Percentiles rank a stretch among this genome's conserved stretches.
These are phyloP conservation scores for Verticillium isaacii DNA, from an alignment of 2,329 filamentous ascomycete species.

Conservation along the genomic window DNA sequence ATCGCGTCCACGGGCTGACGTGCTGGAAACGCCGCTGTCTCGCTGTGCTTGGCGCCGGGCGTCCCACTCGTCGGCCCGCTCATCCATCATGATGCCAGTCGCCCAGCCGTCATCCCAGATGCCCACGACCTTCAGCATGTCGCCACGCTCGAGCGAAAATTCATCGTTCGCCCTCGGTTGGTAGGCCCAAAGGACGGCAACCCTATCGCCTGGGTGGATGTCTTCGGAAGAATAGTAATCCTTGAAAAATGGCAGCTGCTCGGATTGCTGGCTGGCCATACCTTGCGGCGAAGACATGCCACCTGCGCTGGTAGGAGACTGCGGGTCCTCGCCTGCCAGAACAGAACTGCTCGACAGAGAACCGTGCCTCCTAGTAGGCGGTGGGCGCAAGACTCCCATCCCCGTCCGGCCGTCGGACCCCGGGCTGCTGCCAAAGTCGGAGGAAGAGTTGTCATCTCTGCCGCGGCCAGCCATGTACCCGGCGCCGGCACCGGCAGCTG, in stretches of 20 bases:
- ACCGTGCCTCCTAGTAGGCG: conserved; percentile 61
- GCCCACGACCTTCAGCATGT: conserved; percentile 96
- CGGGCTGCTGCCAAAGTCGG: conserved; percentile 67
- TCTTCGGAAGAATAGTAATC: conserved; percentile 98
- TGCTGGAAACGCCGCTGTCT: conserved; percentile 89
- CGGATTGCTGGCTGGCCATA: conserved; percentile 82
- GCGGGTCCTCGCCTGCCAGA: conserved; percentile 64
- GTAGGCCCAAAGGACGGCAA: conserved; percentile 93
- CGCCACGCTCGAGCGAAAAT: conserved; percentile 86
- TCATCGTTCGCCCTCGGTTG: conserved; percentile 91
- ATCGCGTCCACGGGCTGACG: conserved; percentile 55
- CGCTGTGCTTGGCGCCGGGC: conserved; percentile 70
- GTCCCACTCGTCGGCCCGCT: conserved; percentile 87
- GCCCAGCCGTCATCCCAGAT: conserved; percentile 99
- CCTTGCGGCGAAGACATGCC: conserved; percentile 82
- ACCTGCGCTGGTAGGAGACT: conserved; percentile 68
- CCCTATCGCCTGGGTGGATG: conserved; percentile 85
- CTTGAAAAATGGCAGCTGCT: conserved; percentile 94
- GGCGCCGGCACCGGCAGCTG: conserved; percentile 40
- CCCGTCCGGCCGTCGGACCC: conserved; percentile 54
- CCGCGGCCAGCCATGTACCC: conserved; percentile 42
- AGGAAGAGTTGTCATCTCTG: conserved; percentile 59
- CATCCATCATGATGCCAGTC: conserved; percentile 78
- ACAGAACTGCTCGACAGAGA: conserved; percentile 84
- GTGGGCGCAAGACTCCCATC: conserved; percentile 50